A percentile compares a stretch with the other conserved stretches of the same genome.
These are phyloP conservation scores for Gonapodya sp. DNA, from an alignment of 192 early-diverging fungal genomes.

Conservation along the genomic window DNA sequence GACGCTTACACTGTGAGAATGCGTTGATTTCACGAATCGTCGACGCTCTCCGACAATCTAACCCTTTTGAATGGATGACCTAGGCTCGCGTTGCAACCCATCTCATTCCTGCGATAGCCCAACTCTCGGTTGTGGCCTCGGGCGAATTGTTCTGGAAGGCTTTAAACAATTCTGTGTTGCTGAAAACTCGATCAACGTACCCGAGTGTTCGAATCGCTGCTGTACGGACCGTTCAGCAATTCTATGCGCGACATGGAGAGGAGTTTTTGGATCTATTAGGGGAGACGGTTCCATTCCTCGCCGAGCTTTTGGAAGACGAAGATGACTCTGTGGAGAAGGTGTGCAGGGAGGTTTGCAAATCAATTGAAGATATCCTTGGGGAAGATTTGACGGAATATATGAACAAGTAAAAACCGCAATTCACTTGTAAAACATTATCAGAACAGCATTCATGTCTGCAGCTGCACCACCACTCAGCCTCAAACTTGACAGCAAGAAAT, in stretches of 20 bases:
- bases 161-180: constrained; percentile 71
- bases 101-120: constrained; percentile 68
- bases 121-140: constrained; percentile 65
- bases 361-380: constrained; percentile 85
- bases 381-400: constrained; percentile 48
- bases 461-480: not conserved
- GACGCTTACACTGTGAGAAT: too few relatives aligned
- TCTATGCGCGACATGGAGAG: constrained; percentile 84
- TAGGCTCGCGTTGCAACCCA: constrained; percentile 42
- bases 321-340: constrained; percentile 71
- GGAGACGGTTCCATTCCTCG: constrained; percentile 88
- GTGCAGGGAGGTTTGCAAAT: constrained; percentile 67
- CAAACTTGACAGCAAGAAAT: not conserved
- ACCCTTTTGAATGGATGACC: not conserved
- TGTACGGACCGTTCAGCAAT: constrained; percentile 59
- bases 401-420: not conserved
- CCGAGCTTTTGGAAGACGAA: constrained; percentile 92
- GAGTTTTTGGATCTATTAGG: constrained; percentile 85
- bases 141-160: constrained; percentile 81
- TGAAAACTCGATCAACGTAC: constrained; percentile 53
- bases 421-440: not conserved
- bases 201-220: constrained; percentile 49
- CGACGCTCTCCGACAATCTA: too few relatives aligned
- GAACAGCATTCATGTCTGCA: not conserved
- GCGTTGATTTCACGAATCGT: too few relatives aligned